These are phyloP conservation scores for Phytophthora foliorum DNA, from an alignment of 352 stramenopile genomes.

Conservation along the genomic window DNA sequence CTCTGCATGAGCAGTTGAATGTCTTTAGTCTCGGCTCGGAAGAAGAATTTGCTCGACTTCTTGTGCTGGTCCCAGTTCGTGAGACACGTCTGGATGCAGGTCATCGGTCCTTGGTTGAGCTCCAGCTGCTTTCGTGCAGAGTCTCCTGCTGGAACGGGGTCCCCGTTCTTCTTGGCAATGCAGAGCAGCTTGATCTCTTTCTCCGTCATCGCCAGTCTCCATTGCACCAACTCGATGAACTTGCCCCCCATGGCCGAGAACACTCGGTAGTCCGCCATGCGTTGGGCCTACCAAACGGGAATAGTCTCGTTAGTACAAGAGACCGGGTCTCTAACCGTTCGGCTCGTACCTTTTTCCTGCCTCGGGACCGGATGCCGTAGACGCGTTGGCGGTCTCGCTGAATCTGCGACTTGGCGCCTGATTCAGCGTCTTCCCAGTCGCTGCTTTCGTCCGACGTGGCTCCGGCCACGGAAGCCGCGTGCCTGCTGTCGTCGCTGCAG, in stretches of 20 bases:
- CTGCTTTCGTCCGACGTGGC: constrained; percentile 32
- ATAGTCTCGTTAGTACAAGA: background rate
- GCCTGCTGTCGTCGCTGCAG: constrained; percentile 8
- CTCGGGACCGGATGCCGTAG: constrained; percentile 35
- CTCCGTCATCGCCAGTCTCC: constrained; percentile 20
- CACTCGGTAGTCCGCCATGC: background rate
- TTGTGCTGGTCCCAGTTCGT: constrained; percentile 20
- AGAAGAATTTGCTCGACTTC: constrained; percentile 35
- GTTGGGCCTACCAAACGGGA: background rate
- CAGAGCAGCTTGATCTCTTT: constrained; percentile 11
- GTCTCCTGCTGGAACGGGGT: background rate
- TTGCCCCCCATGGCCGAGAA: constrained; percentile 23
- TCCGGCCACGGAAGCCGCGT: constrained; percentile 10
- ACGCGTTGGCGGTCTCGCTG: constrained; percentile 26
- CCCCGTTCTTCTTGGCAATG: constrained; percentile 24
- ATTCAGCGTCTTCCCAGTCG: constrained; percentile 22
- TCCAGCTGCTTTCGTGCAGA: constrained; percentile 1
- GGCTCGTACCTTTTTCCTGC: constrained; percentile 28
- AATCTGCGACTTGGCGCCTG: constrained; percentile 8
- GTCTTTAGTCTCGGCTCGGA: constrained; percentile 17
- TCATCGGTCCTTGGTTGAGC: constrained; percentile 23
- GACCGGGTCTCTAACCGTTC: background rate
- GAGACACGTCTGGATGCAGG: constrained; percentile 19
- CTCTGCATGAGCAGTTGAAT: constrained; percentile 21
- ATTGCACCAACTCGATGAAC: constrained; percentile 24